Conservation (phyloP, 2,329 filamentous ascomycete genomes). For the Paracorniculantispora psalliotae region DNA sequence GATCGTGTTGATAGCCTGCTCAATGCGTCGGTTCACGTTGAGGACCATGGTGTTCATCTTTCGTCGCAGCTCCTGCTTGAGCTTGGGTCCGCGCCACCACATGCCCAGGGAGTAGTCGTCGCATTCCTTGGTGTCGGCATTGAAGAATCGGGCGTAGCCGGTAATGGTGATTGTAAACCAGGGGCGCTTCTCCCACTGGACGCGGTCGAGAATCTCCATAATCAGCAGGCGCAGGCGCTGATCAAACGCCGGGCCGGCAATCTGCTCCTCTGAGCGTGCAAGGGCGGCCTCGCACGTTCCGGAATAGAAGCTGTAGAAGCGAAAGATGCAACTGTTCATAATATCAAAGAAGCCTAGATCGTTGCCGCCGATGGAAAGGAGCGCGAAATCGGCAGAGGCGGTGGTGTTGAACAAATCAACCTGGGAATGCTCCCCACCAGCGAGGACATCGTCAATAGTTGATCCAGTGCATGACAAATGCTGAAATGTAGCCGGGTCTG, state of each 20-base stretch:
- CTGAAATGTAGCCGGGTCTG: conserved; percentile 31
- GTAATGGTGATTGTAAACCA: conserved; percentile 40
- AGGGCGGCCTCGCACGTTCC: conserved; percentile 40
- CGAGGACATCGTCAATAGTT: conserved; percentile 36
- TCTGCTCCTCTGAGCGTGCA: conserved; percentile 26
- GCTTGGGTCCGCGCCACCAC: conserved; percentile 40
- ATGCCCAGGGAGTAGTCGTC: conserved; percentile 41
- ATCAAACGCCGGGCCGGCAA: conserved; percentile 34
- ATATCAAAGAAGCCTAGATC: conserved; percentile 46
- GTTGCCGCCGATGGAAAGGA: conserved; percentile 44
- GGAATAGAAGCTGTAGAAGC: conserved; percentile 45
- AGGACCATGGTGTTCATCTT: conserved; percentile 42
- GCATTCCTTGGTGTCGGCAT: conserved; percentile 37
- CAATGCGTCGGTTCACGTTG: conserved; percentile 37
- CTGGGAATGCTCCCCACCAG: conserved; percentile 33
- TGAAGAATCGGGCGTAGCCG: conserved; percentile 45
- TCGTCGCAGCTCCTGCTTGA: conserved; percentile 33
- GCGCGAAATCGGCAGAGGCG: conserved; percentile 35
- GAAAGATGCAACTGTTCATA: conserved; percentile 46
- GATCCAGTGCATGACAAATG: conserved; percentile 44
- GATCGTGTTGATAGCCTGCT: conserved; percentile 28
- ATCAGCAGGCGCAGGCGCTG: conserved; percentile 34
- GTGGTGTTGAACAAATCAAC: conserved; percentile 37
- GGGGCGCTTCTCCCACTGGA: conserved; percentile 40
- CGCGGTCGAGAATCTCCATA: conserved; percentile 38